phyloP scores from a whole-genome alignment of 805 yeast genomes.

The Cyberlindnera meyerae region DNA sequence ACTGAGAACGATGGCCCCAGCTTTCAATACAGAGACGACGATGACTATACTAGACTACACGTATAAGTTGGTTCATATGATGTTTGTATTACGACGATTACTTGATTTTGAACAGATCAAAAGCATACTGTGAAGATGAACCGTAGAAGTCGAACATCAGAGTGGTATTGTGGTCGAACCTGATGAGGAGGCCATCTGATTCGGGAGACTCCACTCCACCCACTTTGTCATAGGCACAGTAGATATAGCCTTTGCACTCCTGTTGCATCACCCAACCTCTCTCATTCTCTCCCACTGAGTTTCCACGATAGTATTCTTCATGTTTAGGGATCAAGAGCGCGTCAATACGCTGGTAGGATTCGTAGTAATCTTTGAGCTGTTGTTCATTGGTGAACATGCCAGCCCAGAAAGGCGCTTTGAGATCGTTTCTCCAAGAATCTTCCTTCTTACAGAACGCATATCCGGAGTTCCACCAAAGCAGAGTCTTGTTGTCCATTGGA shows the following conservation, averaged over 20 bases:
- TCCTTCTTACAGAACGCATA: conserved; percentile 41
- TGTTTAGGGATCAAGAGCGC: conserved; percentile 48
- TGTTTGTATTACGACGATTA: no score
- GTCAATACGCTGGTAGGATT: conserved; percentile 35
- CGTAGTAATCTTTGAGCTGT: conserved; percentile 31
- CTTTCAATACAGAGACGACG: no score
- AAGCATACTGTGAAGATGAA: conserved; percentile 12
- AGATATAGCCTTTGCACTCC: conserved; percentile 44
- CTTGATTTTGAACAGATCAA: conserved; percentile 4
- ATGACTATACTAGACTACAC: no score
- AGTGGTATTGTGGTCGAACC: conserved; percentile 15
- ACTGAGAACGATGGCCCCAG: no score
- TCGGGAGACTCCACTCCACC: conserved; percentile 31
- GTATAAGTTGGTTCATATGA: no score
- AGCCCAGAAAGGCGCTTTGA: conserved; percentile 19
- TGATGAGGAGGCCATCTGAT: conserved; percentile 18
- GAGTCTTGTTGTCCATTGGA: conserved; percentile 40
- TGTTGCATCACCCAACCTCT: conserved; percentile 42
- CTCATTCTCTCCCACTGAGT: conserved; percentile 38
- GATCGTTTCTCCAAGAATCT: conserved; percentile 30
- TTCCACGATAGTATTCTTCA: conserved; percentile 28
- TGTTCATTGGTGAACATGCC: conserved; percentile 10
- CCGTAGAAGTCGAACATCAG: conserved; percentile 33
- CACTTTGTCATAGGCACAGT: conserved; percentile 55
- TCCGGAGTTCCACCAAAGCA: conserved; percentile 61